phyloP scores from a whole-genome alignment of 2,329 filamentous ascomycete species.

The Rutstroemia sp. region DNA sequence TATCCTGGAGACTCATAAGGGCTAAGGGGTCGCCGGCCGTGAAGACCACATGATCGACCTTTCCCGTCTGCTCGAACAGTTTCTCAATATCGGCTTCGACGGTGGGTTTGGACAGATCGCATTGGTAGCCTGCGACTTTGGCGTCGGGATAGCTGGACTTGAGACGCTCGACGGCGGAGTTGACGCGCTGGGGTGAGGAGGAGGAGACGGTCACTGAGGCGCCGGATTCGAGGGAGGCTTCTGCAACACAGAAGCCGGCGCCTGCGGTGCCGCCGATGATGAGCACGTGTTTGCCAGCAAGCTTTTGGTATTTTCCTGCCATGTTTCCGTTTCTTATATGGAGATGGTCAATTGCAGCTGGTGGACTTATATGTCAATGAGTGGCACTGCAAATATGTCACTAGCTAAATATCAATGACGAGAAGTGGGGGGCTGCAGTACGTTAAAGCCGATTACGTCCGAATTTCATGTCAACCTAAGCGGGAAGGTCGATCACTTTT shows the following conservation, averaged over 20 bases:
- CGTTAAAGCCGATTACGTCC: too few relatives aligned
- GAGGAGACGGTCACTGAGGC: conserved; percentile 23
- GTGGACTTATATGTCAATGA: neutral
- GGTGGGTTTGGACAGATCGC: conserved; percentile 17
- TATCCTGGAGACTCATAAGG: conserved; percentile 6
- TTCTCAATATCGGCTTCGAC: conserved; percentile 32
- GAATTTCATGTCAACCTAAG: too few relatives aligned
- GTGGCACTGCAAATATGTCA: too few relatives aligned
- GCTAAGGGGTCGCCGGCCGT: conserved; percentile 21
- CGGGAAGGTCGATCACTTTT: too few relatives aligned
- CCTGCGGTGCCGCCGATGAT: conserved; percentile 25
- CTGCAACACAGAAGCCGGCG: conserved; percentile 23
- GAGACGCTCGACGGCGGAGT: conserved; percentile 10
- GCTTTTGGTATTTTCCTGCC: conserved; percentile 23
- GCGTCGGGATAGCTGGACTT: conserved; percentile 10
- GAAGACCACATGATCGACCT: conserved; percentile 24
- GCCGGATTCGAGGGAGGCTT: conserved; percentile 21
- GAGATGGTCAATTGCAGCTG: neutral
- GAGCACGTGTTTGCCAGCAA: conserved; percentile 22
- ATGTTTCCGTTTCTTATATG: conserved; percentile 2
- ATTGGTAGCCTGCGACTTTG: conserved; percentile 14
- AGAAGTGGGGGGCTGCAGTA: too few relatives aligned
- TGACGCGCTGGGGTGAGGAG: conserved; percentile 8
- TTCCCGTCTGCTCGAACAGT: conserved; percentile 32
- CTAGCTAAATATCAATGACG: too few relatives aligned